Conservation (phyloP, 2,329 filamentous ascomycete species). For the Thyridium curvatum region DNA sequence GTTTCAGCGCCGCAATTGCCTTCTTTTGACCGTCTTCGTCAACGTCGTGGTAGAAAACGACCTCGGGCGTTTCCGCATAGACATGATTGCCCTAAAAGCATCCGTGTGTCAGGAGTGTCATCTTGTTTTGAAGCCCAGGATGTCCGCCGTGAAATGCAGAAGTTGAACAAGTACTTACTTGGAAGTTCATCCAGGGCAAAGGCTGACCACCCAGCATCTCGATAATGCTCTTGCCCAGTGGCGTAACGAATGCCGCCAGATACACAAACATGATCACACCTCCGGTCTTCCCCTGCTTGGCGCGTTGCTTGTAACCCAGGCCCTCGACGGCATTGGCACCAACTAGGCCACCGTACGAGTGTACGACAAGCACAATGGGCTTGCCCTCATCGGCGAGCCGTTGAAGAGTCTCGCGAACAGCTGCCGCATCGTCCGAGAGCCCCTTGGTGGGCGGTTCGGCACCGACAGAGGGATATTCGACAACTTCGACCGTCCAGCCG, state of each 20-base stretch:
- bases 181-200: conserved; percentile 16
- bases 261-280: conserved; percentile 24
- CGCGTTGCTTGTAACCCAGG: conserved; percentile 20
- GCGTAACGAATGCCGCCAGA: conserved; percentile 15
- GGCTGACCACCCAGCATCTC: conserved; percentile 13
- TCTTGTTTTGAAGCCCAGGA: too few relatives aligned
- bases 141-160: not conserved
- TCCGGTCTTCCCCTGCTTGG: conserved; percentile 20
- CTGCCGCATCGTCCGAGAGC: conserved; percentile 18
- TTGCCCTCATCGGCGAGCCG: conserved; percentile 17
- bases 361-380: conserved; percentile 22
- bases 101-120: not conserved
- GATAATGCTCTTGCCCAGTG: conserved; percentile 11
- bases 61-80: conserved; percentile 6
- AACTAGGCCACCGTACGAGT: conserved; percentile 25
- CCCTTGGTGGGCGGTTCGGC: conserved; percentile 16
- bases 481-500: conserved; percentile 19
- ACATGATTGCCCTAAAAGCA: conserved; percentile 7
- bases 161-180: conserved; percentile 2
- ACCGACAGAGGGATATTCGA: conserved; percentile 22
- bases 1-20: conserved; percentile 8
- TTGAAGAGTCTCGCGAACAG: conserved; percentile 14
- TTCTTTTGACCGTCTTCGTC: conserved; percentile 5
- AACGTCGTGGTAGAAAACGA: conserved; percentile 14
- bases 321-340: conserved; percentile 19